A percentile compares a stretch with the other conserved stretches of the same genome.
Evolutionary conservation across 2,329 filamentous ascomycete species (phyloP).

Genomic region (Aspergillus alliaceus): DNA sequence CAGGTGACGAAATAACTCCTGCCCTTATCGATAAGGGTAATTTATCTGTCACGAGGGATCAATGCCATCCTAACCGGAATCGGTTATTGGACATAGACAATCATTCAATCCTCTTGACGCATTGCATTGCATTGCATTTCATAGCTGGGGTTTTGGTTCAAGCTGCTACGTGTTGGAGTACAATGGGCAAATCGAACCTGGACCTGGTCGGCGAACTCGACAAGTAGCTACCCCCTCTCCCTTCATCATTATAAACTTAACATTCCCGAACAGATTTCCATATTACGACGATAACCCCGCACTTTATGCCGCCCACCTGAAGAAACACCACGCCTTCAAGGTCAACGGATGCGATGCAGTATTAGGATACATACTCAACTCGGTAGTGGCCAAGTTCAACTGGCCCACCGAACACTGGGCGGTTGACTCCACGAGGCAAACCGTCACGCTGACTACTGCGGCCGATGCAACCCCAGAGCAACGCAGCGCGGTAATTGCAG

Average conservation of each 20-base stretch:
- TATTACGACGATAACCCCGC: slow-evolving; percentile 64
- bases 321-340: slow-evolving; percentile 64
- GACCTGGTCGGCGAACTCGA: slow-evolving; percentile 60
- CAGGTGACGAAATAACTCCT: slow-evolving; percentile 29
- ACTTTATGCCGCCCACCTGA: slow-evolving; percentile 55
- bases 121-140: background rate
- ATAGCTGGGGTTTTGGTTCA: too few species aligned
- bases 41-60: too few species aligned
- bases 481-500: slow-evolving; percentile 59
- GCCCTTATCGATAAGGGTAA: slow-evolving; percentile 32
- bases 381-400: slow-evolving; percentile 42
- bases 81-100: too few species aligned
- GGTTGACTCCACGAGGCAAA: slow-evolving; percentile 60
- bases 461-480: slow-evolving; percentile 59
- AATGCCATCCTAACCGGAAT: background rate
- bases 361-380: slow-evolving; percentile 60
- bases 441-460: slow-evolving; percentile 61
- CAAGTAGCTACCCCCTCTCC: slow-evolving; percentile 35
- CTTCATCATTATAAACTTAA: slow-evolving; percentile 9
- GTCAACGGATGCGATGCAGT: slow-evolving; percentile 64
- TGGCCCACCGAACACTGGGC: slow-evolving; percentile 58
- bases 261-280: slow-evolving; percentile 64
- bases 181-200: slow-evolving; percentile 48
- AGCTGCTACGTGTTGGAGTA: too few species aligned
- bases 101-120: too few species aligned